Evolutionary conservation across 805 yeast genomes (phyloP).

Genomic region (Kazachstania psychrophila): DNA sequence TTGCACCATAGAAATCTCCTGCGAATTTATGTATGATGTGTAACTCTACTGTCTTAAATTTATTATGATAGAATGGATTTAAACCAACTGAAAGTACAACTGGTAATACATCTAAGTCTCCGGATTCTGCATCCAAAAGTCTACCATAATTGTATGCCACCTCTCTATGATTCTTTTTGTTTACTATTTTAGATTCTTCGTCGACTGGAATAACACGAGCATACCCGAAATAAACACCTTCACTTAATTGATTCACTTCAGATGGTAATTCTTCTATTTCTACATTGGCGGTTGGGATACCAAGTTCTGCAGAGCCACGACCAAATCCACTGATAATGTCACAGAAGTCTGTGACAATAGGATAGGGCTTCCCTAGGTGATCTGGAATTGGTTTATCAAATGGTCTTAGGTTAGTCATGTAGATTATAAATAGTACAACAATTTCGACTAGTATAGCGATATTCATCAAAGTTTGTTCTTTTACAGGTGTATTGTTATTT

Average conservation of each 20-base stretch:
- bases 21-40: conserved; percentile 72
- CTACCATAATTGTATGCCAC: conserved; percentile 58
- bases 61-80: conserved; percentile 85
- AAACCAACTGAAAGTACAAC: conserved; percentile 95
- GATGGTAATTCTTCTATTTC: conserved; percentile 45
- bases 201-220: conserved; percentile 31
- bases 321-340: conserved; percentile 79
- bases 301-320: conserved; percentile 86
- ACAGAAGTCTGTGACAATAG: conserved; percentile 38
- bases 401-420: conserved; percentile 9
- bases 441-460: conserved; percentile 1
- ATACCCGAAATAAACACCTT: conserved; percentile 92
- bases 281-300: conserved; percentile 92
- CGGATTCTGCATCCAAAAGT: conserved; percentile 28
- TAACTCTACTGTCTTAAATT: conserved; percentile 73
- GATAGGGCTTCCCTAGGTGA: conserved; percentile 38
- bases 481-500: no score
- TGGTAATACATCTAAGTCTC: conserved; percentile 48
- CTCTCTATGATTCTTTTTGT: conserved; percentile 32
- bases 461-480: conserved; percentile 2
- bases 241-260: conserved; percentile 35
- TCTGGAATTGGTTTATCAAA: conserved; percentile 32
- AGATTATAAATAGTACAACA: conserved; percentile 4
- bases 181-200: conserved; percentile 14
- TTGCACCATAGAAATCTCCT: conserved; percentile 73